Evolutionary conservation across 2,329 filamentous ascomycete genomes (phyloP), one percentile per base, ranked within the genome.

Genomic region (Aspergillus ochraceus): DNA sequence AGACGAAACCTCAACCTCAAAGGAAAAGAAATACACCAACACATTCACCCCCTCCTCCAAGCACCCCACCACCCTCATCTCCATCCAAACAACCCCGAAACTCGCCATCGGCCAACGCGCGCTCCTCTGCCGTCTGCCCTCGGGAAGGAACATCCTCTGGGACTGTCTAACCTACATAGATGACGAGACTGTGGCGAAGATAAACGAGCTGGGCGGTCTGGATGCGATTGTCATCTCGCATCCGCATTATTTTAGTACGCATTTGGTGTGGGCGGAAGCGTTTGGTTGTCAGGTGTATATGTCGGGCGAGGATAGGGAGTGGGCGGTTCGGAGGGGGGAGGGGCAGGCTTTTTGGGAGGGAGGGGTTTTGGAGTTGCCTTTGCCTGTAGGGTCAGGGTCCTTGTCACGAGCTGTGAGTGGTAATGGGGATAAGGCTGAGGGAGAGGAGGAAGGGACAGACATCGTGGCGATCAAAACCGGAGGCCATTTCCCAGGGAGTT

Each of bases 201-300:
- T 94, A 66, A 80, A 83, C 6, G 71, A 70, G 0, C 79, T 87
- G 6, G 90, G 90, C 49, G 90, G 89, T 0, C 70, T 96, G 12
- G 78, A 79, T 36, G 90, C 88, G 0, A 92, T 95, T 50, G 86
- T 87, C 65, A 91, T 93, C 63, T 88, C 84, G 11, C 90, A 96
- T 75, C 91, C 91, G 55, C 91, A 96, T 72, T 96, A 90, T 76
- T 95, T 91, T 76, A 87, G 87, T 14, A 90, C 90, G 3, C 88
- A 92, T 72, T 74, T 90, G 0, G 85, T 89, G 65, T 96, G 91
- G 91, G 88, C 89, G 0, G 71, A 79, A 49, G 81, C 82, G 0
- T 94, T 95, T 66, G 66, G 76, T 4, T 92, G 90, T 66, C 87
- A 86, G 0, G 86, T 95, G 0, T 93, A 90, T 68, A 70, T 91